Evolutionary conservation across 805 yeast genomes (phyloP).

Genomic region (Yarrowia sp.): DNA sequence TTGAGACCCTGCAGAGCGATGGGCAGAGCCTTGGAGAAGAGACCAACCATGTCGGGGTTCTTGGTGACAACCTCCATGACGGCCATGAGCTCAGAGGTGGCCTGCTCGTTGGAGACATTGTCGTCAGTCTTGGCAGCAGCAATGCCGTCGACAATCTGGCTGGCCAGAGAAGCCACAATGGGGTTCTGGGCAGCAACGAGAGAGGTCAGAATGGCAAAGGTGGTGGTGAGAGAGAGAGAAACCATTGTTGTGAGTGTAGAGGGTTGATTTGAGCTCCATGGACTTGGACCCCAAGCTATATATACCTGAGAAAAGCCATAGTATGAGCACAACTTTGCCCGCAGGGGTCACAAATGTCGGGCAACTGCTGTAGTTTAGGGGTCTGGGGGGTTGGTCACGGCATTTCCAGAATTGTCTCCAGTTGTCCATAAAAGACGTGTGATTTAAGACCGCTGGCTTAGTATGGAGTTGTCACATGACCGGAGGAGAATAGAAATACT

Average conservation of each 20-base stretch:
- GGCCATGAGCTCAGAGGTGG: slow-evolving; percentile 34
- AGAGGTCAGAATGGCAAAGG: slow-evolving; percentile 26
- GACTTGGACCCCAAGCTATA: not conserved
- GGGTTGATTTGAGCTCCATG: not conserved
- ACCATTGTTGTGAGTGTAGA: slow-evolving; percentile 8
- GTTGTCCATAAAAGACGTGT: too few species aligned
- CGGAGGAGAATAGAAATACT: too few species aligned
- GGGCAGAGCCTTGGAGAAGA: slow-evolving; percentile 33
- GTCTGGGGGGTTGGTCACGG: not conserved
- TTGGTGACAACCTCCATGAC: slow-evolving; percentile 29
- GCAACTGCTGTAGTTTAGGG: slow-evolving; percentile 24
- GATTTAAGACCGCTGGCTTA: too few species aligned
- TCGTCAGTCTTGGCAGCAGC: slow-evolving; percentile 39
- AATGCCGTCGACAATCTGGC: slow-evolving; percentile 28
- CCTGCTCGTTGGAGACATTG: slow-evolving; percentile 18
- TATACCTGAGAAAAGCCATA: not conserved
- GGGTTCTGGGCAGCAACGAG: slow-evolving; percentile 39
- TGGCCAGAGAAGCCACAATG: slow-evolving; percentile 18
- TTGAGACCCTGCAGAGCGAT: slow-evolving; percentile 19
- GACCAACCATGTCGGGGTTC: slow-evolving; percentile 31
- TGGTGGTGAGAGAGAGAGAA: slow-evolving; percentile 12
- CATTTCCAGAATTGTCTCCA: too few species aligned
- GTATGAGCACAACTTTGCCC: not conserved
- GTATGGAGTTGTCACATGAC: too few species aligned
- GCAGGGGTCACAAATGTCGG: not conserved